These are phyloP conservation scores for Kurtzmaniella cleridarum DNA, from an alignment of 805 yeast genomes.

Conservation along the genomic window DNA sequence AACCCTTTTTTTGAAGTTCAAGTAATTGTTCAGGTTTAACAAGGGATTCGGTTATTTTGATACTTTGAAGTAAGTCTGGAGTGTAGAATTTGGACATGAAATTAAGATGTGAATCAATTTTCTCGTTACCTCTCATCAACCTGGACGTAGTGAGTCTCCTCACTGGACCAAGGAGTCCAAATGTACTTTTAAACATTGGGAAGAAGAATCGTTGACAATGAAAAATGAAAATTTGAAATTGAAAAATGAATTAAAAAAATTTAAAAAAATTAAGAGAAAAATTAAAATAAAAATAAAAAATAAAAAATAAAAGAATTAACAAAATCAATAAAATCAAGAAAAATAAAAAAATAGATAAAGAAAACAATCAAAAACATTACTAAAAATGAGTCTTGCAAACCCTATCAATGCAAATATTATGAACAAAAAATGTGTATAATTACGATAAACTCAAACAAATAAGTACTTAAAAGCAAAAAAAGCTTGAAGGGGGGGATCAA, in stretches of 20 bases:
- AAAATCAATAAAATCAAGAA: no score
- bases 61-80: constrained; percentile 74
- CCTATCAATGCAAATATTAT: no score
- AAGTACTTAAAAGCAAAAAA: no score
- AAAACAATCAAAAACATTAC: no score
- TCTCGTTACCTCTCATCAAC: constrained; percentile 6
- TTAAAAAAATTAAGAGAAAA: neutral
- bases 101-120: constrained; percentile 42
- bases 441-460: no score
- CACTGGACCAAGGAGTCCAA: neutral
- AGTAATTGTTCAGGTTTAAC: constrained; percentile 62
- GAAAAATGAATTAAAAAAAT: neutral
- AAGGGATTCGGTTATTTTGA: constrained; percentile 71
- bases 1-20: constrained; percentile 27
- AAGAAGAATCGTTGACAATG: neutral
- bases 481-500: neutral
- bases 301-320: neutral
- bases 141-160: neutral
- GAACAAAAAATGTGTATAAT: neutral
- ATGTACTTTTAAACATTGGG: neutral
- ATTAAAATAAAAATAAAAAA: neutral
- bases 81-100: constrained; percentile 72
- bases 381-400: no score
- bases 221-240: no score
- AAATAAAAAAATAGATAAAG: no score